Conservation (phyloP, 2,329 filamentous ascomycete species). For the Colletotrichum graminicola region DNA sequence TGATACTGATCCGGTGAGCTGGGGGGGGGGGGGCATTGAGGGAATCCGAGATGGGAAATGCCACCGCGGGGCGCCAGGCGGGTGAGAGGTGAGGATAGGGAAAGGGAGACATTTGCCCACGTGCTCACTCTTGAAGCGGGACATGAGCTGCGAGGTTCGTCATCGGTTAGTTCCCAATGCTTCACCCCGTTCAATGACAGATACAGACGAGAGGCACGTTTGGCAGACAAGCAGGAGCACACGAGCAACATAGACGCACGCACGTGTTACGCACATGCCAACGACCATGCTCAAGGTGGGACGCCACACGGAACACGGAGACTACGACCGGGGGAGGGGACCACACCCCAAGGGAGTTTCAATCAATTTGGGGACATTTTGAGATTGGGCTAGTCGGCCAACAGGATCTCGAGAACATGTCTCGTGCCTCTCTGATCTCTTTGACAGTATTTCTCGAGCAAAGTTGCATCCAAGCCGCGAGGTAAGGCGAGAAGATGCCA, state of each 20-base stretch:
- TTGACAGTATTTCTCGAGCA: background rate
- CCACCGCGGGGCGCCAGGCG: background rate
- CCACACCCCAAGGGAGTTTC: background rate
- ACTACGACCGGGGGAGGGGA: background rate
- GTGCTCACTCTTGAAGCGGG: slow-evolving; percentile 30
- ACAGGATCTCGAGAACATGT: slow-evolving; percentile 36
- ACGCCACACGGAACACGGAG: slow-evolving; percentile 15
- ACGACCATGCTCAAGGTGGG: background rate
- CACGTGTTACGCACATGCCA: background rate
- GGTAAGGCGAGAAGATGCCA: background rate
- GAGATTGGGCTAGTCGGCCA: slow-evolving; percentile 11
- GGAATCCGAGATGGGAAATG: background rate
- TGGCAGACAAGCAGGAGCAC: background rate
- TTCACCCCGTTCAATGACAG: slow-evolving; percentile 4
- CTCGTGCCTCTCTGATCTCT: slow-evolving; percentile 33
- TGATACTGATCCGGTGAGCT: background rate
- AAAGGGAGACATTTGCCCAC: slow-evolving; percentile 22
- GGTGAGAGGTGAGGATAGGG: background rate
- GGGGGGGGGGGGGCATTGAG: background rate
- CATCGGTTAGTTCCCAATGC: slow-evolving; percentile 8
- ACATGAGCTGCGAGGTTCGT: slow-evolving; percentile 13
- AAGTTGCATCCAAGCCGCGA: slow-evolving; percentile 11
- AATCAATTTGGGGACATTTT: background rate
- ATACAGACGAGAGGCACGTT: slow-evolving; percentile 17
- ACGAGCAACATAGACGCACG: background rate